These are phyloP conservation scores for Ceratocystis cacaofunesta DNA, from an alignment of 2,329 filamentous ascomycete genomes.

Conservation along the genomic window DNA sequence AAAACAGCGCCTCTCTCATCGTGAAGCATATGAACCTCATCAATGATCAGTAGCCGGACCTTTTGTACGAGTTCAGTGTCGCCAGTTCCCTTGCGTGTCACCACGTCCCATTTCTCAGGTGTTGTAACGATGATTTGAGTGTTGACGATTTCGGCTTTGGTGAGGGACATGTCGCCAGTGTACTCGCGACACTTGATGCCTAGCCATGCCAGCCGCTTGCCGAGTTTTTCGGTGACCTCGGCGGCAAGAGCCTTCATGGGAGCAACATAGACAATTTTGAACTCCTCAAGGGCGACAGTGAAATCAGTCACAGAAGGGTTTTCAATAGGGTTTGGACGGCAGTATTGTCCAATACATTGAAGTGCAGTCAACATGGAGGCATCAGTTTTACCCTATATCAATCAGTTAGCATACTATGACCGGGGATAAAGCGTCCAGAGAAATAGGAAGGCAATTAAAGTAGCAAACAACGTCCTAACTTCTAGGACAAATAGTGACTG, in stretches of 20 bases:
- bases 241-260: constrained; percentile 98
- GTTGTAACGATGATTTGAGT: constrained; percentile 98
- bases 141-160: constrained; percentile 85
- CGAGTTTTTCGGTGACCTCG: constrained; percentile 88
- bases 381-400: constrained; percentile 74
- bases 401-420: background rate
- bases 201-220: constrained; percentile 83
- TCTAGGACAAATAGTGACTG: background rate
- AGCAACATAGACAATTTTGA: constrained; percentile 97
- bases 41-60: constrained; percentile 87
- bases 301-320: constrained; percentile 62
- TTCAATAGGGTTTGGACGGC: constrained; percentile 64
- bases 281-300: constrained; percentile 67
- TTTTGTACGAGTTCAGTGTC: constrained; percentile 97
- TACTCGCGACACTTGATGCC: constrained; percentile 84
- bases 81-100: constrained; percentile 90
- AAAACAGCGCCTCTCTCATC: constrained; percentile 93
- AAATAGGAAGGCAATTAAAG: background rate
- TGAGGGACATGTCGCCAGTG: constrained; percentile 97
- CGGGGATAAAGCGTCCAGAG: background rate
- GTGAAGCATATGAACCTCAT: constrained; percentile 98
- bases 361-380: constrained; percentile 93
- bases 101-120: constrained; percentile 98
- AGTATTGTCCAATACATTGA: constrained; percentile 77
- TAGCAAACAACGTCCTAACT: no score